Percentiles rank a stretch among this genome's conserved stretches.
Conservation (phyloP, 495 filamentous ascomycete species). For the Hyaloscypha hepaticicola region DNA sequence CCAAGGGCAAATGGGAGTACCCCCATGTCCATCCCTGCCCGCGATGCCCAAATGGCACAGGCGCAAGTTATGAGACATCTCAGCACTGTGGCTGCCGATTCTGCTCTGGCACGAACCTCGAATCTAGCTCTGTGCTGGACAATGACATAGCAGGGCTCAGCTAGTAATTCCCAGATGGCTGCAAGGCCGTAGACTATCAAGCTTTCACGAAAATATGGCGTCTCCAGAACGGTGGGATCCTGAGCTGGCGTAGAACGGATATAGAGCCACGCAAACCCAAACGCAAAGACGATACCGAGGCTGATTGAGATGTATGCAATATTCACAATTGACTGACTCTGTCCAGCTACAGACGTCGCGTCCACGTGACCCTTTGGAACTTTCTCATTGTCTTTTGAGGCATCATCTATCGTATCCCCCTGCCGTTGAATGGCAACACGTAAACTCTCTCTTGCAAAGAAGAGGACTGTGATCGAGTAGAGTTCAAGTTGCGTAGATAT, state of each 20-base stretch:
- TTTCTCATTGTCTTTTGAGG: constrained; percentile 9
- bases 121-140: constrained; percentile 79
- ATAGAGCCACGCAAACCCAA: constrained; percentile 64
- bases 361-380: constrained; percentile 27
- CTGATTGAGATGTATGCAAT: constrained; percentile 75
- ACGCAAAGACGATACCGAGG: constrained; percentile 65
- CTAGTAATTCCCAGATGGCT: constrained; percentile 73
- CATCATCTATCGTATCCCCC: constrained; percentile 37
- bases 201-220: constrained; percentile 60
- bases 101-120: constrained; percentile 73
- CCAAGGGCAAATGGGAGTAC: constrained; percentile 88
- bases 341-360: constrained; percentile 29
- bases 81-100: constrained; percentile 72
- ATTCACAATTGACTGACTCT: constrained; percentile 76
- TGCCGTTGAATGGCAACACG: constrained; percentile 85
- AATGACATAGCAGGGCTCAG: constrained; percentile 83
- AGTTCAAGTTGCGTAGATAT: constrained; percentile 87
- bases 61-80: constrained; percentile 73
- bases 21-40: constrained; percentile 53
- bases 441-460: constrained; percentile 87
- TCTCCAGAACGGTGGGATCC: constrained; percentile 45
- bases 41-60: constrained; percentile 57
- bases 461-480: constrained; percentile 82
- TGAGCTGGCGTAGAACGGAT: constrained; percentile 39
- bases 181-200: constrained; percentile 72